Evolutionary conservation across 176 grass and related monocot genomes (phyloP).

Genomic region (Urochloa ruziziensis): DNA sequence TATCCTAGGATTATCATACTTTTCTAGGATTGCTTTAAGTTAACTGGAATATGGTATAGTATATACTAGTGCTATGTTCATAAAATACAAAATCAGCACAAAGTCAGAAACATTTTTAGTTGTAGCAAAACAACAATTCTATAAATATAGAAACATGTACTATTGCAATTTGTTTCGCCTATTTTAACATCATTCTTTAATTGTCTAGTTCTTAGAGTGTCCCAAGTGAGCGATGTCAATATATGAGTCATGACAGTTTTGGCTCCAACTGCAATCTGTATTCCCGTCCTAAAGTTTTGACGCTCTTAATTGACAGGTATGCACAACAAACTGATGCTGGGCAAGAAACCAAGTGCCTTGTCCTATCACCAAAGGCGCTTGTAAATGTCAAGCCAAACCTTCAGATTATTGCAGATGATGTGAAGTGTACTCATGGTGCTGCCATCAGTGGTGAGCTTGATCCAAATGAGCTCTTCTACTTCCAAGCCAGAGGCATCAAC

Average conservation of each 20-base stretch:
- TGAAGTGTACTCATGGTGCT: slow-evolving; percentile 95
- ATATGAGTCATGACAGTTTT: background rate
- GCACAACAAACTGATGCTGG: slow-evolving; percentile 89
- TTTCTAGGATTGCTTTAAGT: background rate
- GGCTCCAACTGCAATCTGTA: background rate
- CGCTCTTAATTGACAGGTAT: slow-evolving; percentile 44
- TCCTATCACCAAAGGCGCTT: slow-evolving; percentile 76
- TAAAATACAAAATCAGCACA: background rate
- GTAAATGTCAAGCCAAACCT: slow-evolving; percentile 96
- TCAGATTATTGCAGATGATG: slow-evolving; percentile 96
- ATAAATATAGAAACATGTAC: no score
- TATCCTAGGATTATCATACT: background rate
- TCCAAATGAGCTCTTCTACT: slow-evolving; percentile 81
- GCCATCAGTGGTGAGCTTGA: slow-evolving; percentile 92
- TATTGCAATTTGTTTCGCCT: background rate
- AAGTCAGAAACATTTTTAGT: background rate
- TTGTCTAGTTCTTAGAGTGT: background rate
- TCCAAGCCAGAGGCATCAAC: slow-evolving; percentile 73
- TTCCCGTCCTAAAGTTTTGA: background rate
- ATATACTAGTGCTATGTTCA: background rate
- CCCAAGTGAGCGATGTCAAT: background rate
- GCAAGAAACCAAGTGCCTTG: slow-evolving; percentile 77
- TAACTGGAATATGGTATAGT: background rate
- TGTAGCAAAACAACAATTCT: background rate
- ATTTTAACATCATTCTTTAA: background rate